Base-by-base conservation (phyloP, 2,329 filamentous ascomycete species). In the Madurella fahalii region DNA sequence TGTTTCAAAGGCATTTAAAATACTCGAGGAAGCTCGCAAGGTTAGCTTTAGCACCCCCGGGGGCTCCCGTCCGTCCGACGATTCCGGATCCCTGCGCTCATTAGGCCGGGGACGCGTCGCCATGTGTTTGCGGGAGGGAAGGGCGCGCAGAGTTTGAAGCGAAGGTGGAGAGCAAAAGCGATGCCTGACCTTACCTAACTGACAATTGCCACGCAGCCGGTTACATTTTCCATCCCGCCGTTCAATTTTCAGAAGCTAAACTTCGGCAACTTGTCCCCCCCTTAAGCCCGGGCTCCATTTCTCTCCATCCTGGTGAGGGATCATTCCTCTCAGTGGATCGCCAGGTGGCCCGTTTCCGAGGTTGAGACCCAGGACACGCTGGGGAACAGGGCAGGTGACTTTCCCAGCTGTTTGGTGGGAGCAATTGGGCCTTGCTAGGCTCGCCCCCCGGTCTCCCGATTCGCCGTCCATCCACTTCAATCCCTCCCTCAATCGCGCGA, bases 161-260 rank as follows among this genome's bases (percentile, higher is more conserved):
- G 17, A 16, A 50, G 34, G 47, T 25, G 52, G 37, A 50, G 47
- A 46, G 47, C 25, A 52, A 12, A 34, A 37, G 25, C 25, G 25
- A 25, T 15, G 11, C 4, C 34, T 37, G 4, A 37, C 34, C 25
- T 25, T 4, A 25, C 25, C 25, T 25, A 20, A 50, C 42, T 54
- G 47, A 54, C 47, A 17, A 41, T 20, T 45, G 52, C 47, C 37
- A 8, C n/a, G 31, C 47, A 46, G 31, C 11, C 34, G 4, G 17
- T 16, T 25, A 15, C 40, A 25, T 16, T 52, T 41, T 15, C 48
- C 18, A 44, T 25, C 41, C 37, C 48, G 32, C 39, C 17, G 34
- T 37, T 43, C 30, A n/a, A n/a, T 50, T 16, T 32, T 30, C 7
- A 30, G 9, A 43, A n/a, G 13, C 1, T 16, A 13, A 31, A 16